Percentiles rank a stretch among this genome's conserved stretches.
Conservation (phyloP, 495 filamentous ascomycete species). For the Hypoxylon cercidicola region DNA sequence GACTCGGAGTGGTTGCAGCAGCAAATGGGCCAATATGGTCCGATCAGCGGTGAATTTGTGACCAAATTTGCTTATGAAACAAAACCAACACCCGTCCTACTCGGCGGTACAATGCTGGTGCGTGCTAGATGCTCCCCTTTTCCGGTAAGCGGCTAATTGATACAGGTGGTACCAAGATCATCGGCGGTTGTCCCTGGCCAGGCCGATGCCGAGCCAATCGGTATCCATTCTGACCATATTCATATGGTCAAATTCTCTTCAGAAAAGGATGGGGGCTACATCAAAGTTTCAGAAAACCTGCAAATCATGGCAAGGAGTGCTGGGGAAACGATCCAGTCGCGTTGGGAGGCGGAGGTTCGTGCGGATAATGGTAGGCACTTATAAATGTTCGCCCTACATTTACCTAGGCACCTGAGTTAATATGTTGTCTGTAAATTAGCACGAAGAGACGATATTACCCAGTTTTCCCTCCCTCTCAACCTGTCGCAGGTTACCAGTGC, state of each 20-base stretch:
- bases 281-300: constrained; percentile 42
- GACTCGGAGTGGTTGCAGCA: no score
- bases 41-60: no score
- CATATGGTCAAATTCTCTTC: constrained; percentile 51
- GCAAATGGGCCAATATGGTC: no score
- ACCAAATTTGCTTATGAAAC: no score
- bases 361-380: constrained; percentile 2
- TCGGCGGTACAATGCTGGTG: constrained; percentile 41
- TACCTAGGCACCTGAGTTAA: no score
- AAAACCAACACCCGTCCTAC: no score
- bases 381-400: no score
- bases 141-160: constrained; percentile 15
- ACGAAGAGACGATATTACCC: no score
- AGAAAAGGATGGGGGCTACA: constrained; percentile 42
- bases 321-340: neutral
- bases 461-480: no score
- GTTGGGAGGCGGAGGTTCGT: constrained; percentile 8
- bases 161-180: constrained; percentile 48
- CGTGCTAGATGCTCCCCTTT: constrained; percentile 10
- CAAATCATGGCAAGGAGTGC: constrained; percentile 34
- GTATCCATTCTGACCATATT: constrained; percentile 50
- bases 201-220: constrained; percentile 48
- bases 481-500: no score
- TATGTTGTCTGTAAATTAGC: no score
- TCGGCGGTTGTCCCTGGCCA: constrained; percentile 52